Base-by-base conservation (phyloP, 2,329 filamentous ascomycete species). In the Setomelanomma holmii region DNA sequence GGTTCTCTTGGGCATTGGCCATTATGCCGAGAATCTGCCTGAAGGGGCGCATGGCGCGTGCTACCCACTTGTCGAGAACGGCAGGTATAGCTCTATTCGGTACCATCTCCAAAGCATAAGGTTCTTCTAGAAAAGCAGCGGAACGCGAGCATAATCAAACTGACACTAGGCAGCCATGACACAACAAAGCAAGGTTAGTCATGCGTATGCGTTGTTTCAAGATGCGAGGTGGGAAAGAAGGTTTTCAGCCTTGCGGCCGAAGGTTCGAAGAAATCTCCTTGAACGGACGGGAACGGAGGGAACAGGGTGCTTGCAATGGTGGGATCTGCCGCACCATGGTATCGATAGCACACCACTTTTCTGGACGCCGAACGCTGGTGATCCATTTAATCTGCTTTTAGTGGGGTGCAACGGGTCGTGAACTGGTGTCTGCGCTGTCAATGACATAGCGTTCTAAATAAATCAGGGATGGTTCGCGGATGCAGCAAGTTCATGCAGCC, bases 401-500 rank as follows among this genome's bases (percentile, higher is more conserved):
- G 40, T 45, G 45, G 49, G 41, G 40, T 11, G 45, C 27, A 30
- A 22, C 24, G 40, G 46, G 27, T 30, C 46, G 34, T 43, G 42
- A 58, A 51, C 53, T 30, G 51, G 46, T 42, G 45, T 58, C 55
- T 52, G 55, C 51, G 51, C 45, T 55, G 55, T 52, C 48, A 55
- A 45, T 46, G 44, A 46, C 44, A 46, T 40, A 23, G 35, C 52
- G 44, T 46, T 46, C 50, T 49, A 53, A 50, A 58, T 66, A 56
- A 52, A 48, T 40, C 49, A 53, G 47, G 55, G 53, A 61, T 55
- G 55, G 39, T 54, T 58, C 63, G 58, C 60, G 54, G 49, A 56
- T 63, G 46, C 54, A 48, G 53, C 57, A 55, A 53, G 54, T 66
- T 66, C 60, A 66, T 66, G 63, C 61, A 61, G 41, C 43, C 42